Evolutionary conservation across 352 stramenopile species (phyloP).

Genomic region (Phytophthora pisi): DNA sequence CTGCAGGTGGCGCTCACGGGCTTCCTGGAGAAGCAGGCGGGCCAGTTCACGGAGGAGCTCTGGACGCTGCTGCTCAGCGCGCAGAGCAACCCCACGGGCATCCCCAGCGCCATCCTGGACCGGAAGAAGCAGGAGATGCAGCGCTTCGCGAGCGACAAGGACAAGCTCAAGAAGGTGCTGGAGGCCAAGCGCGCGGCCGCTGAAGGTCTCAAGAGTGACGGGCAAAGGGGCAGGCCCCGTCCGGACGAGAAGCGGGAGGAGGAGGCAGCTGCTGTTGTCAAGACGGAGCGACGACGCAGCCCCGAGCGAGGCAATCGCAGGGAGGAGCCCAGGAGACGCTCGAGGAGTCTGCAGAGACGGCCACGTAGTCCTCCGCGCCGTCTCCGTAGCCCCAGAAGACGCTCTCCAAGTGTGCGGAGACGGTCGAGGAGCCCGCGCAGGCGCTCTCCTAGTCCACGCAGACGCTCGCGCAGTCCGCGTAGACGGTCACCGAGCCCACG

Average conservation of each 20-base stretch:
- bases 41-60: slow-evolving; percentile 88
- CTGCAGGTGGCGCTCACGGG: slow-evolving; percentile 91
- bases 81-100: slow-evolving; percentile 87
- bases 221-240: no score
- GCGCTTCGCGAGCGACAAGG: slow-evolving; percentile 57
- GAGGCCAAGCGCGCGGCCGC: slow-evolving; percentile 53
- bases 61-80: slow-evolving; percentile 91
- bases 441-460: slow-evolving; percentile 19
- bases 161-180: slow-evolving; percentile 62
- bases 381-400: slow-evolving; percentile 22
- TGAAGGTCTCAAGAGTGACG: no score
- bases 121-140: slow-evolving; percentile 92
- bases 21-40: slow-evolving; percentile 91
- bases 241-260: not conserved
- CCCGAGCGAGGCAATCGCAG: no score
- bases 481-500: slow-evolving; percentile 16
- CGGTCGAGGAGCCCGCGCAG: slow-evolving; percentile 18
- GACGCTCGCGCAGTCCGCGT: slow-evolving; percentile 2
- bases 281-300: no score
- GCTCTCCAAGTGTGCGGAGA: slow-evolving; percentile 21
- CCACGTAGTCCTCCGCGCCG: slow-evolving; percentile 17
- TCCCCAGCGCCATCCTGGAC: slow-evolving; percentile 85
- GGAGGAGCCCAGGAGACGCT: slow-evolving; percentile 12
- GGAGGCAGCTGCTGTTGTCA: no score
- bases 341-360: slow-evolving; percentile 26